Conservation (phyloP, 768 basidiomycete species). For the Gloeopeniophorella convolvens region DNA sequence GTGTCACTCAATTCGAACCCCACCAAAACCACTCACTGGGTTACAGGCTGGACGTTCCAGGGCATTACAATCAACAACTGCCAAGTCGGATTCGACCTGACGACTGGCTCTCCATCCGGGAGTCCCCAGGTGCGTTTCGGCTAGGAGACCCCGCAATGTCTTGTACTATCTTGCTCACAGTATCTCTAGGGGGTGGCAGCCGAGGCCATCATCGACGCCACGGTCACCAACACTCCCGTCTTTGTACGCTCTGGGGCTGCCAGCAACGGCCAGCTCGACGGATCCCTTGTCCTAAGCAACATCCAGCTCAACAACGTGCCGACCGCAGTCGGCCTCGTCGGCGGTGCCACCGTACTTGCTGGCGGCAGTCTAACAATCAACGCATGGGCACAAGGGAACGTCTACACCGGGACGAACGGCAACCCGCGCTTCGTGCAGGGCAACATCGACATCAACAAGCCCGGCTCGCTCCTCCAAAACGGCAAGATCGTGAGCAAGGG, state of each 20-base stretch:
- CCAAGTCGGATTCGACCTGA: too few species aligned
- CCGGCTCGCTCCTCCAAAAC: conserved; percentile 52
- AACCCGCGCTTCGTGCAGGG: conserved; percentile 44
- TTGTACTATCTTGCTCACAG: too few species aligned
- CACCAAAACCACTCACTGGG: too few species aligned
- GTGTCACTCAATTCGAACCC: too few species aligned
- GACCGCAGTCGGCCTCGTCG: conserved; percentile 50
- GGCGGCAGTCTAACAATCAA: conserved; percentile 56
- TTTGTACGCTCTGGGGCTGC: conserved; percentile 49
- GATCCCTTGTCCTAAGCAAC: conserved; percentile 64
- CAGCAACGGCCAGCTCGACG: conserved; percentile 41
- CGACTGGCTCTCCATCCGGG: too few species aligned
- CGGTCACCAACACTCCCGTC: conserved; percentile 51
- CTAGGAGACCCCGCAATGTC: too few species aligned
- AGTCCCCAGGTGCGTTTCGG: conserved; percentile 34
- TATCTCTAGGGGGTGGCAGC: conserved; percentile 48
- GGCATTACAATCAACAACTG: too few species aligned
- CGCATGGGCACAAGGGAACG: conserved; percentile 75
- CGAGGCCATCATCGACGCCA: conserved; percentile 58
- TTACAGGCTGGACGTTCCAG: too few species aligned
- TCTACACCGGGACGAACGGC: conserved; percentile 48
- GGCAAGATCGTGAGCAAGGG: too few species aligned
- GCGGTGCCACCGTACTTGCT: conserved; percentile 45
- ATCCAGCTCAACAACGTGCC: conserved; percentile 52
- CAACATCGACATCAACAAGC: conserved; percentile 40